Evolutionary conservation across 768 basidiomycete genomes (phyloP), one percentile per base, ranked within the genome.

Genomic region (Trametes cingulata): DNA sequence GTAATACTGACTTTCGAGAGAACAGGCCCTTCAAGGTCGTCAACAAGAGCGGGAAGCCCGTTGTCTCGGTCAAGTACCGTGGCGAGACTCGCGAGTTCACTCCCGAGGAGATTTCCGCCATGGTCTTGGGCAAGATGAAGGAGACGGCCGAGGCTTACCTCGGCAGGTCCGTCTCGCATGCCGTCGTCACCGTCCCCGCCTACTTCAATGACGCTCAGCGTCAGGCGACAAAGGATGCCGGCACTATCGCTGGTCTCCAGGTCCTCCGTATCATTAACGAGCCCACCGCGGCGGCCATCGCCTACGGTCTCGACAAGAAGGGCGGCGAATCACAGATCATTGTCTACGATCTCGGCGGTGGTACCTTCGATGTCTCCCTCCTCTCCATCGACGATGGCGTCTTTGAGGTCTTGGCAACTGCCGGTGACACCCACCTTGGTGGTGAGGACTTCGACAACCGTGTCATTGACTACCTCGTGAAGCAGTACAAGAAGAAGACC

Each of bases 171-270:
- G 95, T 98, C 73, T 94, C 94, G 61, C 93, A 98, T 75, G 95
- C 96, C 60, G 95, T 98, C 50, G 93, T 98, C 73, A 98, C 96
- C 49, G 96, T 98, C 73, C 96, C 96, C 47, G 95, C 95, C 56
- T 97, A 95, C 84, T 97, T 96, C 87, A 98, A 98, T 75, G 95
- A 98, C 79, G 95, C 96, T 70, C 96, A 98, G 77, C 93, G 95
- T 73, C 96, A 98, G 75, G 96, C 96, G 15, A 98, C 96, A 77
- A 98, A 98, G 80, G 96, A 98, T 71, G 93, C 96, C 60, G 94
- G 95, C 69, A 88, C 88, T 40, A 97, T 98, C 69, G 91, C 95
- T 41, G 95, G 95, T 73, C 89, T 98, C 55, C 85, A 90, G 68
- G 91, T 97, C 60, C 91, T 98, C 73, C 93, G 94, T 77, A 95